Evolutionary conservation across 371 early-diverging fungal species (phyloP).

Genomic region (Syncephalastrum contaminatum): DNA sequence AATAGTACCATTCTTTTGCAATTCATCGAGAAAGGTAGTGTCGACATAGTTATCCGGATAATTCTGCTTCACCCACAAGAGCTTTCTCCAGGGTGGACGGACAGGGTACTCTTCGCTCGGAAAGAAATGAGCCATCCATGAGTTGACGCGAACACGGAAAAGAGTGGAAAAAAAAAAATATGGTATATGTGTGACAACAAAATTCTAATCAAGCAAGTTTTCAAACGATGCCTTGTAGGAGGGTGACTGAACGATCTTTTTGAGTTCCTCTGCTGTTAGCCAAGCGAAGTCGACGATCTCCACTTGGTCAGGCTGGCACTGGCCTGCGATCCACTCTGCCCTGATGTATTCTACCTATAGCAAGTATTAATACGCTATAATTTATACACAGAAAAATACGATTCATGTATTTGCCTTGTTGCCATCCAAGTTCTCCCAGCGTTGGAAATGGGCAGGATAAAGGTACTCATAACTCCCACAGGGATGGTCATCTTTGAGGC

Average conservation of each 20-base stretch:
- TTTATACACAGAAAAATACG: no score
- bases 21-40: constrained; percentile 78
- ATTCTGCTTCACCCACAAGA: constrained; percentile 87
- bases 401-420: not conserved
- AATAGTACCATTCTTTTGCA: constrained; percentile 85
- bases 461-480: constrained; percentile 62
- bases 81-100: constrained; percentile 77
- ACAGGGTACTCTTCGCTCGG: constrained; percentile 21
- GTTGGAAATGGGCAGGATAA: constrained; percentile 37
- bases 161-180: no score
- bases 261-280: constrained; percentile 78
- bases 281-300: constrained; percentile 81
- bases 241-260: constrained; percentile 40
- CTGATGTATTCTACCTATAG: constrained; percentile 31
- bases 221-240: no score
- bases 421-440: constrained; percentile 3
- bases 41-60: constrained; percentile 96
- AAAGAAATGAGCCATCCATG: constrained; percentile 17
- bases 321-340: constrained; percentile 37
- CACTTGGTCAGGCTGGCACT: constrained; percentile 55
- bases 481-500: constrained; percentile 72
- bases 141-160: no score
- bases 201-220: no score
- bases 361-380: no score
- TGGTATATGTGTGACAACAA: no score